A percentile compares a stretch with the other conserved stretches of the same genome.
Evolutionary conservation across 208 protist species (phyloP).

Genomic region (Vickermania spadyakhi): DNA sequence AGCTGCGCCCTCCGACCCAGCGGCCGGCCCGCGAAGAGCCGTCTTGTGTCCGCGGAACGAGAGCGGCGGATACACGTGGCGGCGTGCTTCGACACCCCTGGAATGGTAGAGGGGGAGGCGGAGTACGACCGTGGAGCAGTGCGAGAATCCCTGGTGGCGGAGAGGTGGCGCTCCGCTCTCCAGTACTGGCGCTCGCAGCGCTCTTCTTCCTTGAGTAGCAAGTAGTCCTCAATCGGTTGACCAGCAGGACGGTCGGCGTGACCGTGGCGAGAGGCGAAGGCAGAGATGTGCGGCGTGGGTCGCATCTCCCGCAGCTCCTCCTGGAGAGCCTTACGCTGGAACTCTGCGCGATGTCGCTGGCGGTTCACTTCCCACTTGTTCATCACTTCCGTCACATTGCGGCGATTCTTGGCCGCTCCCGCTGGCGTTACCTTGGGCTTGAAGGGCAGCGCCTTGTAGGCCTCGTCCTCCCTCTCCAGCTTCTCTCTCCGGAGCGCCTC

Average conservation of each 20-base stretch:
- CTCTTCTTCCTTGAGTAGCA: slow-evolving; percentile 38
- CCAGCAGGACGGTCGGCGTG: slow-evolving; percentile 10
- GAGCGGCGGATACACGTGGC: not conserved
- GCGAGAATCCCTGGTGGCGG: no score
- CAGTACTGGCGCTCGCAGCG: slow-evolving; percentile 43
- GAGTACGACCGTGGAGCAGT: not conserved
- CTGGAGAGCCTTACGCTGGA: slow-evolving; percentile 20
- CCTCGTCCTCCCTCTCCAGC: slow-evolving; percentile 9
- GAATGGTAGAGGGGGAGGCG: slow-evolving; percentile 4
- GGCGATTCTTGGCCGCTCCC: slow-evolving; percentile 16
- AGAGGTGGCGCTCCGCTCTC: slow-evolving; percentile 16
- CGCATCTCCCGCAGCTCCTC: slow-evolving; percentile 23
- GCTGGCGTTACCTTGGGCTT: slow-evolving; percentile 24
- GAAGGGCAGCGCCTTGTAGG: slow-evolving; percentile 16
- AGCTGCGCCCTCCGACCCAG: not conserved
- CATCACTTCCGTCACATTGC: slow-evolving; percentile 14
- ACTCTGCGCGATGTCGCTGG: slow-evolving; percentile 14
- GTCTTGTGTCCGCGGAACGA: not conserved
- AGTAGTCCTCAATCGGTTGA: slow-evolving; percentile 37
- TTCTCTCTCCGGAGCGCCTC: slow-evolving; percentile 18
- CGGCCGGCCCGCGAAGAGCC: not conserved
- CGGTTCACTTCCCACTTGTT: slow-evolving; percentile 31
- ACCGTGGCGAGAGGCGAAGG: slow-evolving; percentile 34
- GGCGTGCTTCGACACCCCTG: slow-evolving; percentile 2
- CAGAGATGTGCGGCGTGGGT: slow-evolving; percentile 35